Percentiles rank a stretch among this genome's conserved stretches.
phyloP scores from a whole-genome alignment of 306 rosid species.

The Casuarina equisetifolia region DNA sequence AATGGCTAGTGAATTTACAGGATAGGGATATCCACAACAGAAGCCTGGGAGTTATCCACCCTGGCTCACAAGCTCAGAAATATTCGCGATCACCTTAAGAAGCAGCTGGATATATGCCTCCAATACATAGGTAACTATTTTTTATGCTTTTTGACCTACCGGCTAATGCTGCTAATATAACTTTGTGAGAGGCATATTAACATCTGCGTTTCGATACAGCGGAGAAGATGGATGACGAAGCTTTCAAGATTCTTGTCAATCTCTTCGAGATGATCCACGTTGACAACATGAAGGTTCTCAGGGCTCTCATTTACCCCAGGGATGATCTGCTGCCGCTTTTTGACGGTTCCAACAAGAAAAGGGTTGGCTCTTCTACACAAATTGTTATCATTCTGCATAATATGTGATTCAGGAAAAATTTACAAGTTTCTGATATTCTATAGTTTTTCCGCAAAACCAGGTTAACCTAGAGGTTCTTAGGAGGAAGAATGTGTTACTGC shows the following conservation, averaged over 20 bases:
- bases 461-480: neutral
- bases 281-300: conserved; percentile 65
- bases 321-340: conserved; percentile 53
- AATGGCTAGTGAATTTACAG: conserved; percentile 34
- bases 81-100: conserved; percentile 48
- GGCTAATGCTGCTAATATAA: neutral
- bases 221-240: conserved; percentile 47
- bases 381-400: neutral
- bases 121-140: conserved; percentile 40
- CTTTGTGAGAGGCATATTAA: neutral
- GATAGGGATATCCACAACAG: conserved; percentile 44
- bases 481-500: neutral
- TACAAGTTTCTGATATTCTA: neutral
- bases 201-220: conserved; percentile 30
- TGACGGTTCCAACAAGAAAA: conserved; percentile 49
- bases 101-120: conserved; percentile 37
- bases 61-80: conserved; percentile 55
- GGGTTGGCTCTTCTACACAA: conserved; percentile 40
- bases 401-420: too few relatives aligned
- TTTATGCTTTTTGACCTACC: neutral
- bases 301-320: conserved; percentile 48
- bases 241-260: conserved; percentile 35
- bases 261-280: conserved; percentile 40
- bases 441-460: neutral
- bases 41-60: conserved; percentile 68